Conservation (phyloP, 257 asterid genomes). For the Petunia secreta region DNA sequence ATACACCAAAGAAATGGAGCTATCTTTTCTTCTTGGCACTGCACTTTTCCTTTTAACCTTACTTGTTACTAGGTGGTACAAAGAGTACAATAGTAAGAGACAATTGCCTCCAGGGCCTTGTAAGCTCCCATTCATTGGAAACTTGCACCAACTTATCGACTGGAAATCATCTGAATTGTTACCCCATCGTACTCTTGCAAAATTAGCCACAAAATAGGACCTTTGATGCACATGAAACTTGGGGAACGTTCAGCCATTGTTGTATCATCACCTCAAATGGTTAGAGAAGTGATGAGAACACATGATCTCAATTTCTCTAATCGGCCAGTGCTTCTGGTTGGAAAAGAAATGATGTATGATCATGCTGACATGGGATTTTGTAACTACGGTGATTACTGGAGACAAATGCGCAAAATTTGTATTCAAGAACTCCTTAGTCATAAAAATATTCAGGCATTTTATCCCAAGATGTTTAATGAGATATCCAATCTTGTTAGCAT, state of each 20-base stretch:
- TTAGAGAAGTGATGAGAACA: slow-evolving; percentile 31
- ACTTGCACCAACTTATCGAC: slow-evolving; percentile 43
- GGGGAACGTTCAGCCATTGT: slow-evolving; percentile 34
- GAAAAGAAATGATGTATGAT: slow-evolving; percentile 18
- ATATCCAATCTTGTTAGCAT: neutral
- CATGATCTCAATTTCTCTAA: slow-evolving; percentile 30
- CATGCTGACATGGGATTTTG: slow-evolving; percentile 24
- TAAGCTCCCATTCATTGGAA: slow-evolving; percentile 46
- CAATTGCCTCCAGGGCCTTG: slow-evolving; percentile 45
- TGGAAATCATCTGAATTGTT: slow-evolving; percentile 28
- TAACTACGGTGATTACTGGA: slow-evolving; percentile 35
- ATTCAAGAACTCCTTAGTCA: slow-evolving; percentile 25
- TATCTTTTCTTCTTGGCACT: neutral
- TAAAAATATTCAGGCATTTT: slow-evolving; percentile 25
- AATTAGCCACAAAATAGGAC: slow-evolving; percentile 37
- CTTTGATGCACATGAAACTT: slow-evolving; percentile 34
- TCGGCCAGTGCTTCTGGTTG: slow-evolving; percentile 13
- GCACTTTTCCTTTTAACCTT: neutral
- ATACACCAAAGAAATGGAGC: slow-evolving; percentile 9
- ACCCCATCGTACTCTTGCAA: slow-evolving; percentile 33
- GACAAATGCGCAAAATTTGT: slow-evolving; percentile 36
- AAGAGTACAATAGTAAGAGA: neutral
- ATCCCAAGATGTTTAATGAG: slow-evolving; percentile 27
- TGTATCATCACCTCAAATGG: slow-evolving; percentile 29
- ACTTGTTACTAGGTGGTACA: slow-evolving; percentile 2